These are phyloP conservation scores for Prunus yedoensis DNA, from an alignment of 331 rosid genomes.

Conservation along the genomic window DNA sequence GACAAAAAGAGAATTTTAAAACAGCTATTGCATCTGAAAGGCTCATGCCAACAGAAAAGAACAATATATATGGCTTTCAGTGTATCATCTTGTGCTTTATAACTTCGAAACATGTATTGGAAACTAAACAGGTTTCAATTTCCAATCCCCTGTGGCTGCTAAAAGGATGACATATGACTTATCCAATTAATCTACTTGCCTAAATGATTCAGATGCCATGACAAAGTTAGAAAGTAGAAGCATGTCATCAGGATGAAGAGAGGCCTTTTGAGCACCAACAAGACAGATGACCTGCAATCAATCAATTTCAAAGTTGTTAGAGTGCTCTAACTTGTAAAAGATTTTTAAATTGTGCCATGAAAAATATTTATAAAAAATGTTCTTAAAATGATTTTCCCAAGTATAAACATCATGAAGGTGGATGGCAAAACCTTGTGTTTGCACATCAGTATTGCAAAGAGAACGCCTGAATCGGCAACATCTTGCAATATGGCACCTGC, in stretches of 20 bases:
- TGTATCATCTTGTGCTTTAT: background rate
- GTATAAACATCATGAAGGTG: background rate
- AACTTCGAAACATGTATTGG: background rate
- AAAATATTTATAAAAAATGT: background rate
- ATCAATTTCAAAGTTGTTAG: slow-evolving; percentile 37
- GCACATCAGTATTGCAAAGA: slow-evolving; percentile 93
- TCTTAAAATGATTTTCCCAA: background rate
- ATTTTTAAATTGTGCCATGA: background rate
- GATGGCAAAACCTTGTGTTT: slow-evolving; percentile 64
- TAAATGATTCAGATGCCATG: slow-evolving; percentile 89
- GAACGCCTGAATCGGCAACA: slow-evolving; percentile 86
- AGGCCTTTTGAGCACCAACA: slow-evolving; percentile 93
- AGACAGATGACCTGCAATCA: slow-evolving; percentile 79
- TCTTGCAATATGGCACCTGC: slow-evolving; percentile 93
- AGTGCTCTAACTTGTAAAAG: slow-evolving; percentile 10
- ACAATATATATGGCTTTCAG: background rate
- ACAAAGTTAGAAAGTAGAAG: slow-evolving; percentile 78
- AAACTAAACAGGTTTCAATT: slow-evolving; percentile 12
- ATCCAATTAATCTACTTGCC: slow-evolving; percentile 49
- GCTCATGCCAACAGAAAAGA: slow-evolving; percentile 6
- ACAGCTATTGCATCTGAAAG: background rate
- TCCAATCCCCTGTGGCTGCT: background rate
- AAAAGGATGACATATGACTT: background rate
- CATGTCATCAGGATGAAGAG: slow-evolving; percentile 98
- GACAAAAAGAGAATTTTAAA: slow-evolving; percentile 5